Base-by-base conservation (phyloP, 1,284 basidiomycete genomes). In the Caloboletus inedulis region DNA sequence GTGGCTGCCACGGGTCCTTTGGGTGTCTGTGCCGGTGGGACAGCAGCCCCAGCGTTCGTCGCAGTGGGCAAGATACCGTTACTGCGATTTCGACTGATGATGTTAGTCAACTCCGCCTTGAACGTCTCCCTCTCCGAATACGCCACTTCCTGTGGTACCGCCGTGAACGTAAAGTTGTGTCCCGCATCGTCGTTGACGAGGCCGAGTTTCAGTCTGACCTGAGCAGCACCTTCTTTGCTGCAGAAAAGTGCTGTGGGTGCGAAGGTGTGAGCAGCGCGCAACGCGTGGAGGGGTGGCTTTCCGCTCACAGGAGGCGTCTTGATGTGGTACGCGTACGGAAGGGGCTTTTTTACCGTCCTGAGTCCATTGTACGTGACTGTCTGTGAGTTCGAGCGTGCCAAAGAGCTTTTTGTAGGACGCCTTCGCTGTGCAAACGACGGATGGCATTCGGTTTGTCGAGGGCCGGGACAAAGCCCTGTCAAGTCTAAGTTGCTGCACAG, bases 121-220 rank as follows among this genome's bases (percentile, higher is more conserved):
- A 93, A 91, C 54, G 76, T 76, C 71, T 91, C 89, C 59, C 89
- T 81, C 65, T 94, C 85, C 18, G 74, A 63, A 50, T 80, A 75
- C 23, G 85, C 82, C 56, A 78, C 68, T 0, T 81, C 74, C 55
- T 78, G 79, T 2, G 84, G 78, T 0, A 34, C 47, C 3, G 84
- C 79, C 1, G 79, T 83, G 70, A 93, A 93, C 8, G 85, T 88
- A 70, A 91, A 91, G 59, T 84, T 88, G 71, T 89, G 85, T 10
- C 87, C 88, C 13, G 73, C 74, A 49, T 86, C 84, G 63, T 89
- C 82, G 41, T 73, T 76, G 52, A 81, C 70, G 29, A 89, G 72
- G 2, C 78, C 83, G 29, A 91, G 72, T 64, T 91, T 91, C 46
- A 93, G 74, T 52, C 84, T 77, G 59, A 89, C 85, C 65, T 89